Conservation (phyloP, 2,329 filamentous ascomycete genomes). For the Fusarium goolgardi region DNA sequence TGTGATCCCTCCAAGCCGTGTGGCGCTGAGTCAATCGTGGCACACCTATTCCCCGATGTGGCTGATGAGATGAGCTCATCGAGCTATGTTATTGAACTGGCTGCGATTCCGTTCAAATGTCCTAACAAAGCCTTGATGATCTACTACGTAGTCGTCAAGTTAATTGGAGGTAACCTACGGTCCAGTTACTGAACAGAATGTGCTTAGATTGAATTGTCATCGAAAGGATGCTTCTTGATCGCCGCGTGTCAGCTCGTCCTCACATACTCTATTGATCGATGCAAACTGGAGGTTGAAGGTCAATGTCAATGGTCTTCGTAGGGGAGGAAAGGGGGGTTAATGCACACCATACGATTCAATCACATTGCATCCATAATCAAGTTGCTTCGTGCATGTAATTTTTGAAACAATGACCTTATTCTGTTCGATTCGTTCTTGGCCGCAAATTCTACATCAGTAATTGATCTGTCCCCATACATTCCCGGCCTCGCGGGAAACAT, state of each 20-base stretch:
- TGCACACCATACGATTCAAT: constrained; percentile 3
- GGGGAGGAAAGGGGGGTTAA: neutral
- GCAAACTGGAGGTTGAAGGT: neutral
- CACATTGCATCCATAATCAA: constrained; percentile 1
- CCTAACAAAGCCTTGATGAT: neutral
- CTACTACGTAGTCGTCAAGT: neutral
- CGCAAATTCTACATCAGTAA: constrained; percentile 19
- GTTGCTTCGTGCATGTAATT: neutral
- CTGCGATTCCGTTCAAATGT: neutral
- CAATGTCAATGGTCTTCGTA: neutral
- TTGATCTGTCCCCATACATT: constrained; percentile 3
- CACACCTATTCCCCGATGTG: neutral
- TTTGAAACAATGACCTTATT: neutral
- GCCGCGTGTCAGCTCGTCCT: neutral
- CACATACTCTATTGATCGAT: neutral
- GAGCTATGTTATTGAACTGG: neutral
- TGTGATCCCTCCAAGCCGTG: neutral
- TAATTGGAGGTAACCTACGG: too few relatives aligned
- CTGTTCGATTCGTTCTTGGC: constrained; percentile 10
- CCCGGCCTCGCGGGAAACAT: neutral
- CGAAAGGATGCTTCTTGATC: neutral
- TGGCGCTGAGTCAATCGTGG: constrained; percentile 13
- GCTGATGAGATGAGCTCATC: constrained; percentile 1
- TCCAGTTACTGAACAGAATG: neutral
- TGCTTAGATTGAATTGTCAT: neutral